phyloP scores from a whole-genome alignment of 2,329 filamentous ascomycete genomes.

The Scytalidium sp. region DNA sequence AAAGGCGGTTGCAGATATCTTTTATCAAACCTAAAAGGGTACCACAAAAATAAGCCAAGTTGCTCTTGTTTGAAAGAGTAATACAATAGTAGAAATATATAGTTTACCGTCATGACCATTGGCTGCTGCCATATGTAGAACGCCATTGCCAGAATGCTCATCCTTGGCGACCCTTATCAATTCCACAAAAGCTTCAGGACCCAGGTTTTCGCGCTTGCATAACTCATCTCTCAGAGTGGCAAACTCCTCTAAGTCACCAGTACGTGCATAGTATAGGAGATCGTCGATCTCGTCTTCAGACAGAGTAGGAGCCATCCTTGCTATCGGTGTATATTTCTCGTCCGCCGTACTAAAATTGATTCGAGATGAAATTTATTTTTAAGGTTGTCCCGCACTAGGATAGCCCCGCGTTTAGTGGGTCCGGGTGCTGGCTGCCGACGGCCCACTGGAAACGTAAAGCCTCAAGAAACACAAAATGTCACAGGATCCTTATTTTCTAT shows the following conservation, averaged over 20 bases:
- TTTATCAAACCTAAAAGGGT: conserved; percentile 38
- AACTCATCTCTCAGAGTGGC: conserved; percentile 55
- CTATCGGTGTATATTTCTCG: background rate
- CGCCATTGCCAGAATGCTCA: conserved; percentile 70
- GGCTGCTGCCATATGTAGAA: conserved; percentile 86
- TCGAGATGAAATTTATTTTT: background rate
- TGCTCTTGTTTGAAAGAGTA: background rate
- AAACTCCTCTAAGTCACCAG: conserved; percentile 72
- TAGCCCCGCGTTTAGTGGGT: background rate
- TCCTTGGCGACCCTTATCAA: conserved; percentile 71
- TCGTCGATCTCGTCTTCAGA: conserved; percentile 85
- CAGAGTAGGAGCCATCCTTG: conserved; percentile 38
- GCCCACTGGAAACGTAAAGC: no score
- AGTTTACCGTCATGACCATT: conserved; percentile 80
- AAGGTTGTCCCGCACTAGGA: background rate
- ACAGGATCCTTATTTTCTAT: background rate
- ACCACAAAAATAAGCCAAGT: no score
- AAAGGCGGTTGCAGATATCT: conserved; percentile 40
- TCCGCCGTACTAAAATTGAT: no score
- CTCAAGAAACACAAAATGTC: background rate
- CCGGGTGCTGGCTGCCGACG: no score
- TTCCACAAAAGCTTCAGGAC: conserved; percentile 44
- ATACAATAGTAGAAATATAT: background rate
- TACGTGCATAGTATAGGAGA: conserved; percentile 81
- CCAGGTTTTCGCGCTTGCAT: conserved; percentile 55